Base-by-base conservation (phyloP, 176 grass and related monocot genomes). In the Rhipidocladum racemiflorum region DNA sequence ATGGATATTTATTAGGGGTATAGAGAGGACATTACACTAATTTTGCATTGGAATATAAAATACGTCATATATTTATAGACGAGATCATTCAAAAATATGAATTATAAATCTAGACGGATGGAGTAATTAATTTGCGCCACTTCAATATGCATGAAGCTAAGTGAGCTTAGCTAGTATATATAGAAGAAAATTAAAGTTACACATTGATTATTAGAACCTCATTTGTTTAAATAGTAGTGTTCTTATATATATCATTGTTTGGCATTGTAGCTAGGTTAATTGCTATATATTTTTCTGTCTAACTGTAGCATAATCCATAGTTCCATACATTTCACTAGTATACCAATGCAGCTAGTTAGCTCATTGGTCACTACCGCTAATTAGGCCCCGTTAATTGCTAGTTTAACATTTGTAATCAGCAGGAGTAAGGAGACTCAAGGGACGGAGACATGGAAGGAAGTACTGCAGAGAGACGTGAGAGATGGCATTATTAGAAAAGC, bases 401-500 rank as follows among this genome's bases (percentile, higher is more conserved):
- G 4, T 42, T 75, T 87, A 67, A 9, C 27, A 75, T 24, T 61
- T 68, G 39, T 66, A 66, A 50, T n/a, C 16, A 50, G 43, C 7
- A 56, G 53, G 7, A 10, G 21, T 25, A 78, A 62, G 74, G 18
- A 79, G 29, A 57, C 23, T 46, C 15, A 35, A 45, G 39, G 11
- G 51, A 72, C 14, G 46, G 38, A 8, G 68, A 45, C 77, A 46
- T 23, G 17, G 65, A 61, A 27, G 17, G 65, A 61, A 27, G 42
- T 21, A 64, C 56, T 83, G 73, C 73, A 83, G 44, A 48, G 77
- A 64, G 57, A 86, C 65, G 75, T 62, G 66, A 79, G 75, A 63
- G 57, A 72, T 64, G 46, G 44, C 36, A 72, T 80, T 81, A 85
- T 70, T 43, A 82, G 88, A 86, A 78, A 86, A 86, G 72, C 38